Evolutionary conservation across 2,329 filamentous ascomycete species (phyloP), one percentile per base, ranked within the genome.

Genomic region (Canariomyces notabilis): DNA sequence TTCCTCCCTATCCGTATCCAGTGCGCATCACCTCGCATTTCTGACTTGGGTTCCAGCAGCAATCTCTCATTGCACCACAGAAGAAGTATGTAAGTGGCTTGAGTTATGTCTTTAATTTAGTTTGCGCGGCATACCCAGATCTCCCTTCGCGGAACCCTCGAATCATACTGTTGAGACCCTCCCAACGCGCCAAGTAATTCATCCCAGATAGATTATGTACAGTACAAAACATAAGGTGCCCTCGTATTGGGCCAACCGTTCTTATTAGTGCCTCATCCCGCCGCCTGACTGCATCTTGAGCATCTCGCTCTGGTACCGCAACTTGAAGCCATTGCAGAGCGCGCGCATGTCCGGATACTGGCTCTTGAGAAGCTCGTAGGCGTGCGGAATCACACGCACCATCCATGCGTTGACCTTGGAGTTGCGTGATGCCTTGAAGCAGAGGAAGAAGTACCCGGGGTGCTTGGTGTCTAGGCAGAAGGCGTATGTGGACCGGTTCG

Each of bases 271-370:
- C n/a, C 42, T 43, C 38, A 53, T 48, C 16, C 54, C 52, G 12
- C 55, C 58, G 7, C 56, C 50, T 34, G 37, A 38, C 44, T 60
- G 62, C 76, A 84, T 75, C 65, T 83, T 86, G 50, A 75, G 74
- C 64, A 89, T 72, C 63, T 81, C 77, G 53, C 72, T 78, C 59
- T 79, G 75, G 61, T 78, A 89, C 44, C 90, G 75, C 61, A 91
- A 68, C 75, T 97, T 97, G 76, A 97, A 97, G 5, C 91, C 93
- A 69, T 98, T 98, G 74, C 91, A 95, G 53, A 98, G 73, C 39
- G 89, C 89, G 57, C 85, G 79, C 87, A 97, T 95, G 60, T 97
- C 90, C 1, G 93, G 91, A 64, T 98, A 98, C 42, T 85, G 80
- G 56, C 87, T 86, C 56, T 86, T 87, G 68, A 89, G 82, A 59